Conservation (phyloP, 179 eudicot genomes). For the Spinacia oleracea region DNA sequence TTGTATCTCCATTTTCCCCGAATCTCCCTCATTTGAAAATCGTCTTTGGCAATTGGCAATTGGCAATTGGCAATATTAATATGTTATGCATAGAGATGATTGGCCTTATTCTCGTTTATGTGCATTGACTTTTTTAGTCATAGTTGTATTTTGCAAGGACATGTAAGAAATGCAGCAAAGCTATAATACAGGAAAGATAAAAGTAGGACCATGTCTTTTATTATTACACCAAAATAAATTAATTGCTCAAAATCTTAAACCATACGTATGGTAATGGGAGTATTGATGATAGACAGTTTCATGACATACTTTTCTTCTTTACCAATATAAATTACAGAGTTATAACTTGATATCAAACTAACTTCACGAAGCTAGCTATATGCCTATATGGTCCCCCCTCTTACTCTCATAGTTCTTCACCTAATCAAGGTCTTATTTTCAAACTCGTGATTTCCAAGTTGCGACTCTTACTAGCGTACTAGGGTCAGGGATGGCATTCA, state of each 20-base stretch:
- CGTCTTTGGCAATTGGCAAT: too few relatives aligned
- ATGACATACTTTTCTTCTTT: background rate
- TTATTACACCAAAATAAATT: background rate
- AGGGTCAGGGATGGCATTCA: background rate
- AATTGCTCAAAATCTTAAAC: background rate
- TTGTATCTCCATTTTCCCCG: too few relatives aligned
- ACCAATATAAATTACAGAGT: background rate
- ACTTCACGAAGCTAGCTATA: slow-evolving; percentile 9
- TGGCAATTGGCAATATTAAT: too few relatives aligned
- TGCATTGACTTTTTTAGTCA: background rate
- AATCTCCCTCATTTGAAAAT: too few relatives aligned
- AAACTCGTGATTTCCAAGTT: background rate
- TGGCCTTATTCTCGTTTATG: background rate
- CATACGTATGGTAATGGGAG: background rate
- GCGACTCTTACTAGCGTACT: too few relatives aligned
- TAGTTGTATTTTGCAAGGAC: background rate
- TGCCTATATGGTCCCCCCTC: background rate
- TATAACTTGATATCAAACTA: too few relatives aligned
- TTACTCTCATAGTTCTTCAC: too few relatives aligned
- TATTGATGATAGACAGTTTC: background rate
- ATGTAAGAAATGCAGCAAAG: background rate
- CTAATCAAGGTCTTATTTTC: background rate
- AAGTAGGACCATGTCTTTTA: background rate
- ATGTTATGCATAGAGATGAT: background rate
- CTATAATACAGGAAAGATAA: background rate